Base-by-base conservation (phyloP, 306 rosid genomes). In the Prunus salicina region DNA sequence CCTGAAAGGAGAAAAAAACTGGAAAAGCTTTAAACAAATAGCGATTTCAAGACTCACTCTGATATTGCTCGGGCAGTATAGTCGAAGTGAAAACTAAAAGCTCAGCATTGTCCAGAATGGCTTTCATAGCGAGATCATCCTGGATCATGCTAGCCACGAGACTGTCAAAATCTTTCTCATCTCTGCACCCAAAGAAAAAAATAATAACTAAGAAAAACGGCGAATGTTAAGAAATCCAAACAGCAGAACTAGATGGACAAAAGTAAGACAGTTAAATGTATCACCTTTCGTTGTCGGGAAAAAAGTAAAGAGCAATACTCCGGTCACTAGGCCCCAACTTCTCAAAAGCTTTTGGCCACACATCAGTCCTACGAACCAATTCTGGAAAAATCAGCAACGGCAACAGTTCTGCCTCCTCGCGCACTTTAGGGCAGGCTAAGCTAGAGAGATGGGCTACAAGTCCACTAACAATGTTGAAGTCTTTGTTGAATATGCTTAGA, bases 281-380 rank as follows among this genome's bases (percentile, higher is more conserved):
- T 83, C 63, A 93, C 96, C 96, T 82, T 81, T 80, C 74, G 57
- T 57, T 83, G 34, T 75, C 84, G 4, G 98, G 88, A 82, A 94
- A 94, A 84, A 91, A 81, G 80, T 71, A 94, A 52, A 91, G 94
- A 67, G 91, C 98, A 56, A 91, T 84, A 79, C 81, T 83, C 71
- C 76, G 76, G 80, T 77, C 84, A 47, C 82, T 84, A 72, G 96
- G 91, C 32, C 86, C 87, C 10, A 4, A 57, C 14, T 76, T 75
- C 83, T 67, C 76, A 74, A 92, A 94, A 47, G 82, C 79, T 73
- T 71, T 88, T 12, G 98, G 98, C 95, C 97, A 94, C 84, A 91
- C 82, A 56, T 3, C 65, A 28, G 81, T 65, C 67, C 85, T 87
- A 65, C 25, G 74, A 80, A 81, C 76, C 78, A 90, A 41, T 56